phyloP scores from a whole-genome alignment of 805 yeast genomes.

The Zygoascus ofunaensis region DNA sequence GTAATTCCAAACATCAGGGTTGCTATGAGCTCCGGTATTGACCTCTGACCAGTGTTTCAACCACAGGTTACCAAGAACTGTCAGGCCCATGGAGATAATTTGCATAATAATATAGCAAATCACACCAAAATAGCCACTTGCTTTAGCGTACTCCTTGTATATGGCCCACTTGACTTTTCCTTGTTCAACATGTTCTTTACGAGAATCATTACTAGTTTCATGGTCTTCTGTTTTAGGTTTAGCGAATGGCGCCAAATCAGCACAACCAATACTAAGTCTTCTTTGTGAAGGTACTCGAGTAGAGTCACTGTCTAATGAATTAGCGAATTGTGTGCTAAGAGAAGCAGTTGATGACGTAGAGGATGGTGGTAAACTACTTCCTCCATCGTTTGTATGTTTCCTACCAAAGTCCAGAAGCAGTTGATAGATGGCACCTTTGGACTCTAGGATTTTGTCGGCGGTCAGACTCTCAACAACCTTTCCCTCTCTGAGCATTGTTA shows the following conservation, averaged over 20 bases:
- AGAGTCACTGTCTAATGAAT: neutral
- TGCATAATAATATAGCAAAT: conserved; percentile 46
- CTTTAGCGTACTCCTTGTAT: conserved; percentile 73
- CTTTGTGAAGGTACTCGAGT: conserved; percentile 9
- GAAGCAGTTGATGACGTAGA: conserved; percentile 2
- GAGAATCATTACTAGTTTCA: conserved; percentile 20
- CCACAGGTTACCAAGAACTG: conserved; percentile 79
- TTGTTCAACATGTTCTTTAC: conserved; percentile 75
- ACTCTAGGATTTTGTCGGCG: conserved; percentile 21
- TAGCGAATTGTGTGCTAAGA: neutral
- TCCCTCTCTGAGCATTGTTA: conserved; percentile 55
- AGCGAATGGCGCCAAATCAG: conserved; percentile 53
- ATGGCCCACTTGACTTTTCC: conserved; percentile 90
- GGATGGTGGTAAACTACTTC: conserved; percentile 13
- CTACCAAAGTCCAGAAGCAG: conserved; percentile 22
- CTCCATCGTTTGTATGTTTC: conserved; percentile 8
- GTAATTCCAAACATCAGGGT: conserved; percentile 65
- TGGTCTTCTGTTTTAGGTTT: conserved; percentile 22
- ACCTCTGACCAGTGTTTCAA: conserved; percentile 95
- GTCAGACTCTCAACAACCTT: conserved; percentile 31
- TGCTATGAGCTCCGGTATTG: conserved; percentile 56
- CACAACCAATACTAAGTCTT: conserved; percentile 38
- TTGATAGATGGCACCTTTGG: conserved; percentile 19
- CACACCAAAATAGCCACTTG: conserved; percentile 70
- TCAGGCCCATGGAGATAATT: conserved; percentile 47